Evolutionary conservation across 495 filamentous ascomycete species (phyloP).

Genomic region (Aeminium ludgeri): DNA sequence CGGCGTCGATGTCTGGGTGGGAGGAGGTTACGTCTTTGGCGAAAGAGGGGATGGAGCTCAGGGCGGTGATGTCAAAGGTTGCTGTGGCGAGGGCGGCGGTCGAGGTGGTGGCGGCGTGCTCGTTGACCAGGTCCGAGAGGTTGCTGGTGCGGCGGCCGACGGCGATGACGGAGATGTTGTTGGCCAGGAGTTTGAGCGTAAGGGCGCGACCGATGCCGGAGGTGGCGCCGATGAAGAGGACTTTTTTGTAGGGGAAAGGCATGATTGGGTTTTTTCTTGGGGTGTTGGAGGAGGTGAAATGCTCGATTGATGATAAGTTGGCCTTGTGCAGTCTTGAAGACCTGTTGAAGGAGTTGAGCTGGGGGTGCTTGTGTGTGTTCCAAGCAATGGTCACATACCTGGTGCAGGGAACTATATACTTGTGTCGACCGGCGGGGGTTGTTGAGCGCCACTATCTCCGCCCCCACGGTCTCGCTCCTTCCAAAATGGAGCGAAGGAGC

Average conservation of each 20-base stretch:
- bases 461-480: too few species aligned
- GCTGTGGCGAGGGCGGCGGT: conserved; percentile 34
- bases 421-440: too few species aligned
- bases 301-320: neutral
- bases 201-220: conserved; percentile 54
- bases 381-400: too few species aligned
- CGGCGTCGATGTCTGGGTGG: conserved; percentile 40
- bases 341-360: too few species aligned
- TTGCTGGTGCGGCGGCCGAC: conserved; percentile 49
- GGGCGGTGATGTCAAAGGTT: conserved; percentile 46
- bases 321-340: too few species aligned
- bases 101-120: conserved; percentile 41
- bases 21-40: conserved; percentile 34
- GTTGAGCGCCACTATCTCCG: too few species aligned
- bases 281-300: neutral
- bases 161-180: conserved; percentile 43
- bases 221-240: conserved; percentile 56
- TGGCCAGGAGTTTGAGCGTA: conserved; percentile 42
- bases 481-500: too few species aligned
- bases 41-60: conserved; percentile 41
- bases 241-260: conserved; percentile 38
- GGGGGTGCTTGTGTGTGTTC: too few species aligned
- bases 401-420: too few species aligned
- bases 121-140: conserved; percentile 42
- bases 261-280: conserved; percentile 1